phyloP scores from a whole-genome alignment of 2,329 filamentous ascomycete genomes.

The Colletotrichum plurivorum region DNA sequence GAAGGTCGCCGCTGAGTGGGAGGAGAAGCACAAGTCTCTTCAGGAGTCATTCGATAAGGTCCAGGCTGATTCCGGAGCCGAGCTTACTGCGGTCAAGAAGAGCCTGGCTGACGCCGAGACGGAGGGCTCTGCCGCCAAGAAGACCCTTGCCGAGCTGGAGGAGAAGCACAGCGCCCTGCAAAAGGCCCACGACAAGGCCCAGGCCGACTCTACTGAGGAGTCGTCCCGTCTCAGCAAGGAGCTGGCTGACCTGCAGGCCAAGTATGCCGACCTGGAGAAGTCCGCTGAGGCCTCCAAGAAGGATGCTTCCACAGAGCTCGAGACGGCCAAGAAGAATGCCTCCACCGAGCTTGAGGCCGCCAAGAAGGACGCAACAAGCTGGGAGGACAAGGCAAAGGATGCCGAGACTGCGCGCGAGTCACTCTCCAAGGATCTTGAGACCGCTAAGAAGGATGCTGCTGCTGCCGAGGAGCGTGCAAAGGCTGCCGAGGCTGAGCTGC shows the following conservation, averaged over 20 bases:
- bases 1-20: constrained; percentile 48
- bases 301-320: constrained; percentile 22
- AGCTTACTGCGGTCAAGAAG: constrained; percentile 48
- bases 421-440: constrained; percentile 43
- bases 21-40: constrained; percentile 49
- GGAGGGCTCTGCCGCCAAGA: constrained; percentile 30
- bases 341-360: constrained; percentile 30
- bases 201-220: constrained; percentile 38
- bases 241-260: constrained; percentile 22
- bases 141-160: constrained; percentile 41
- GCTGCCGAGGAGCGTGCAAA: constrained; percentile 41
- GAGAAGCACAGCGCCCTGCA: constrained; percentile 33
- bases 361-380: constrained; percentile 34
- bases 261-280: constrained; percentile 33
- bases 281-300: constrained; percentile 25
- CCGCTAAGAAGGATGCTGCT: constrained; percentile 43
- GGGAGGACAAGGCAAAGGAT: constrained; percentile 31
- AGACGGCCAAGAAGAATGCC: constrained; percentile 12
- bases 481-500: constrained; percentile 42
- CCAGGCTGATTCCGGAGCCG: constrained; percentile 50
- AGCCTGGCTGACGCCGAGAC: constrained; percentile 44
- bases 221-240: constrained; percentile 32
- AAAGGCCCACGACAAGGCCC: constrained; percentile 42
- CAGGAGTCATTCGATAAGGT: constrained; percentile 45
- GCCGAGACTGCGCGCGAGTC: constrained; percentile 17